Evolutionary conservation across 2,329 filamentous ascomycete species (phyloP).

Genomic region (Apiospora aurea): DNA sequence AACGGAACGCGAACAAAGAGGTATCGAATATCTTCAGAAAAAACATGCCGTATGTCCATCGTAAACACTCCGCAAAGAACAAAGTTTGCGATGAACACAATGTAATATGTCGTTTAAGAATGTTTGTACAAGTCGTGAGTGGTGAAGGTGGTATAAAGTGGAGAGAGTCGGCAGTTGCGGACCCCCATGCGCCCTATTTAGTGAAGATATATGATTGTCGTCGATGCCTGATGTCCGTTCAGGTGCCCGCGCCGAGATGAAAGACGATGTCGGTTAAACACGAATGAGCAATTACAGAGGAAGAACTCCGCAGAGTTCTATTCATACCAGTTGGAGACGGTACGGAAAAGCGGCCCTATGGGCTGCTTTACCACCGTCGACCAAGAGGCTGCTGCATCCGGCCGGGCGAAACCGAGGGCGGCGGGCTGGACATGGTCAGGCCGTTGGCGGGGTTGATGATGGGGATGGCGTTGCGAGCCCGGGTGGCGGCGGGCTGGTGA

Average conservation of each 20-base stretch:
- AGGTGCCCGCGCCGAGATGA: slow-evolving; percentile 4
- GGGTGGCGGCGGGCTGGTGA: slow-evolving; percentile 88
- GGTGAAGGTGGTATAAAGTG: slow-evolving; percentile 40
- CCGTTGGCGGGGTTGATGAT: slow-evolving; percentile 97
- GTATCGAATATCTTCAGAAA: slow-evolving; percentile 55
- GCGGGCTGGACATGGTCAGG: slow-evolving; percentile 86
- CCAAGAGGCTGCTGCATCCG: slow-evolving; percentile 64
- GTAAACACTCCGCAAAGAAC: slow-evolving; percentile 35
- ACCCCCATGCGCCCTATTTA: slow-evolving; percentile 33
- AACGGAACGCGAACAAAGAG: slow-evolving; percentile 48
- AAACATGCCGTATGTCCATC: slow-evolving; percentile 49
- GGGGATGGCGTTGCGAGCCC: slow-evolving; percentile 92
- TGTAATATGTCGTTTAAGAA: slow-evolving; percentile 54
- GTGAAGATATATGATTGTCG: slow-evolving; percentile 47
- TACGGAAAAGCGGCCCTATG: slow-evolving; percentile 43
- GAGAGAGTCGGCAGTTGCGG: slow-evolving; percentile 41
- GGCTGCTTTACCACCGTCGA: slow-evolving; percentile 61
- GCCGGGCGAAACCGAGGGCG: slow-evolving; percentile 71
- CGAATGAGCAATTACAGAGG: slow-evolving; percentile 44
- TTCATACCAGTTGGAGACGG: slow-evolving; percentile 43
- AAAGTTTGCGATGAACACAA: slow-evolving; percentile 42
- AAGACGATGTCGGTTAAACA: slow-evolving; percentile 2
- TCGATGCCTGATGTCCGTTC: slow-evolving; percentile 45
- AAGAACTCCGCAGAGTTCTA: slow-evolving; percentile 30
- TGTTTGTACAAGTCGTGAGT: slow-evolving; percentile 56